These are phyloP conservation scores for Sarocladiaceae sp. DNA, from an alignment of 2,329 filamentous ascomycete genomes.

Conservation along the genomic window DNA sequence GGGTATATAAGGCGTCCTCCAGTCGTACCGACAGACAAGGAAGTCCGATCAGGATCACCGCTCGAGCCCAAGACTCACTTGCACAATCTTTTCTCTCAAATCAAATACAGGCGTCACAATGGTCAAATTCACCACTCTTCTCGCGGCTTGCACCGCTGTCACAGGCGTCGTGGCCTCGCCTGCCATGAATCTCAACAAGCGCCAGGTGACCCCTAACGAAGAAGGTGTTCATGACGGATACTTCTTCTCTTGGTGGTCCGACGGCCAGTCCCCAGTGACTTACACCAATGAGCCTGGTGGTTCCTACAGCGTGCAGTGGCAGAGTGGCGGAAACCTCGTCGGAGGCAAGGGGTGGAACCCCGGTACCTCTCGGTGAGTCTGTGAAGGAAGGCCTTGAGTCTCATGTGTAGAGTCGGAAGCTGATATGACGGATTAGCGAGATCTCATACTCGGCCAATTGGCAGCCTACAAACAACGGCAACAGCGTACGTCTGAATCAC, in stretches of 20 bases:
- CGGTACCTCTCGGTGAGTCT: conserved; percentile 38
- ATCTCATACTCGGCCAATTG: conserved; percentile 23
- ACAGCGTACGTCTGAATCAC: conserved; percentile 15
- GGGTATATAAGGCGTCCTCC: not conserved
- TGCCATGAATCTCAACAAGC: conserved; percentile 4
- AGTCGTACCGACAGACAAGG: not conserved
- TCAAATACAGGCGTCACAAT: no score
- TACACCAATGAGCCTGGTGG: conserved; percentile 34
- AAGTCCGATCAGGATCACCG: not conserved
- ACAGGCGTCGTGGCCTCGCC: conserved; percentile 8
- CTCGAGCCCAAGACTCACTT: not conserved
- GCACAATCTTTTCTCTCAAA: not conserved
- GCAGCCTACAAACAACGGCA: conserved; percentile 21
- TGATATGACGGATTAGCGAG: conserved; percentile 11
- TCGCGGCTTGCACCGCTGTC: conserved; percentile 8
- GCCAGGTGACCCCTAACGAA: conserved; percentile 23
- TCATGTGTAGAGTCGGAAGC: not conserved
- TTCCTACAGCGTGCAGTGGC: conserved; percentile 36
- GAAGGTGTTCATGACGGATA: conserved; percentile 29
- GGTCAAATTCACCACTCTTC: conserved; percentile 10
- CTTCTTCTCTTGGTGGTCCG: conserved; percentile 39
- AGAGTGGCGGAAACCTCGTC: conserved; percentile 43
- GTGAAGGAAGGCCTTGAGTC: not conserved
- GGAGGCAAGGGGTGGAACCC: conserved; percentile 53
- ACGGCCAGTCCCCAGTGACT: conserved; percentile 30